These are phyloP conservation scores for Colletotrichum higginsianum DNA, from an alignment of 2,329 filamentous ascomycete species.

Conservation along the genomic window DNA sequence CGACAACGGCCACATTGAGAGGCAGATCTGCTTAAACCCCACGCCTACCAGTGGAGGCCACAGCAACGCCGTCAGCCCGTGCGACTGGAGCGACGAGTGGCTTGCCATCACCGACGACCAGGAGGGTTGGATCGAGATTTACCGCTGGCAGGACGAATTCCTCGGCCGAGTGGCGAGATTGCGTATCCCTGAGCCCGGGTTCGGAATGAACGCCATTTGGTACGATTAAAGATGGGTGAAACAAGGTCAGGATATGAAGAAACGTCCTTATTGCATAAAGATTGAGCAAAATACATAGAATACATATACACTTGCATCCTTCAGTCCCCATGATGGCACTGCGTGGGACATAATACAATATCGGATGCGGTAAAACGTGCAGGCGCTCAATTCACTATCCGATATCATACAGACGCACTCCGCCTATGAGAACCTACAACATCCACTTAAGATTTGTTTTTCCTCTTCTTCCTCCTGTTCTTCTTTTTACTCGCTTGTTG, in stretches of 20 bases:
- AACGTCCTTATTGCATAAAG: neutral
- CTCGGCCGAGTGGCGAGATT: slow-evolving; percentile 82
- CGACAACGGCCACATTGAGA: slow-evolving; percentile 79
- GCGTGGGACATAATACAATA: no score
- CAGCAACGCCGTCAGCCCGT: slow-evolving; percentile 88
- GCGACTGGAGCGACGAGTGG: slow-evolving; percentile 90
- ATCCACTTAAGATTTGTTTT: slow-evolving; percentile 48
- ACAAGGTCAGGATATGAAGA: neutral
- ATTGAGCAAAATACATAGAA: no score
- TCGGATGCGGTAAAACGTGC: neutral
- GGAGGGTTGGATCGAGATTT: slow-evolving; percentile 89
- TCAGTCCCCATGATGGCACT: no score
- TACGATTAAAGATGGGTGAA: slow-evolving; percentile 69
- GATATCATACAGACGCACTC: slow-evolving; percentile 32
- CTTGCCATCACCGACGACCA: slow-evolving; percentile 92
- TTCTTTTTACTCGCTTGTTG: slow-evolving; percentile 52
- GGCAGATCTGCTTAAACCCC: slow-evolving; percentile 84
- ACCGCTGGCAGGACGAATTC: slow-evolving; percentile 87
- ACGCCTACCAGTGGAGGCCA: slow-evolving; percentile 91
- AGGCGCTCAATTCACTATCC: slow-evolving; percentile 29
- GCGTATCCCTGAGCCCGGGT: slow-evolving; percentile 87
- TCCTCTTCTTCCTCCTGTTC: slow-evolving; percentile 57
- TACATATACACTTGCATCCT: neutral
- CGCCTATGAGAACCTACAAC: neutral
- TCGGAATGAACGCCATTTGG: slow-evolving; percentile 98